Base-by-base conservation (phyloP, 1,139 yeast genomes). In the Pichia inconspicua region DNA sequence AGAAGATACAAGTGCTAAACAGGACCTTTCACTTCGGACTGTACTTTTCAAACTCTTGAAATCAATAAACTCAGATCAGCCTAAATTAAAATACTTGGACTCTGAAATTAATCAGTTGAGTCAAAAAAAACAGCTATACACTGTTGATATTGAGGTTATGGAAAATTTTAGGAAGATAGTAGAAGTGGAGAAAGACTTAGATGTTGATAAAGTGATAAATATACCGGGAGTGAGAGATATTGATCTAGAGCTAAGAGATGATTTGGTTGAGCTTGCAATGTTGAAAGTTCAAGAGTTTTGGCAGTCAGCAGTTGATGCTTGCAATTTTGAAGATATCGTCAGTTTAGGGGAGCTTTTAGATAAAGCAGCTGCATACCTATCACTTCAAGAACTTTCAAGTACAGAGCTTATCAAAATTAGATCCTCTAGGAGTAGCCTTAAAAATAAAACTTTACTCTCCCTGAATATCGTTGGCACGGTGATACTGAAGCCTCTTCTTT, bases 381-480 rank as follows among this genome's bases (percentile, higher is more conserved):
- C 22, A 22, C 30, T 45, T 14, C 30, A 22, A 9, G 19, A 40
- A 28, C 14, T 31, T 4, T 40, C 28, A 9, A 22, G 15, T 22
- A 14, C 12, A 25, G 39, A 38, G 28, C 31, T 12, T 17, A 40
- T 40, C 4, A 27, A 32, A n/a, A 40, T 47, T 31, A 34, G 25
- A n/a, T 15, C n/a, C 8, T 17, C 7, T 3, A 30, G n/a, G 11
- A 38, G 41, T 38, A 30, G 25, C 14, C 15, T 36, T 9, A 27
- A 42, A 3, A 44, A 39, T n/a, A 40, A 36, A 11, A 30, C 19
- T 5, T 43, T 22, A 10, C 28, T 52, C 14, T 56, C 56, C 28
- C 49, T 62, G 11, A 52, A 60, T 12, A 58, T 58, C 17, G 67
- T 67, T 50, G 74, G 72, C 36, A 58, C 67, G 8, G 51, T 73